These are phyloP conservation scores for Catunica adiposa DNA, from an alignment of 2,329 filamentous ascomycete genomes.

Conservation along the genomic window DNA sequence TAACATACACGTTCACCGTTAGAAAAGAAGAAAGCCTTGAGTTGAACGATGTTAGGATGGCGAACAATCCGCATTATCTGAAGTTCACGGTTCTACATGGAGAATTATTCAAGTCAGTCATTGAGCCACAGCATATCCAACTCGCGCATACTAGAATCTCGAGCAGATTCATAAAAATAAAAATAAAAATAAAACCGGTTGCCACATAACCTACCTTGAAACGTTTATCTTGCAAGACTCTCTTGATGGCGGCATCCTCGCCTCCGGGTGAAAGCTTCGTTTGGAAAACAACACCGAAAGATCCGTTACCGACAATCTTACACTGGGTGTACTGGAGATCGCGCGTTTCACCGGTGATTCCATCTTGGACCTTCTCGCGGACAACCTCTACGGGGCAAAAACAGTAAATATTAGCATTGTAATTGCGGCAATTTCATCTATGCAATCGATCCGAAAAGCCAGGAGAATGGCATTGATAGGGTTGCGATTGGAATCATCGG, in stretches of 20 bases:
- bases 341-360: slow-evolving; percentile 85
- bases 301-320: slow-evolving; percentile 98
- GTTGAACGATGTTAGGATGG: slow-evolving; percentile 95
- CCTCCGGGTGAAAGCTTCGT: slow-evolving; percentile 96
- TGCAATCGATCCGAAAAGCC: slow-evolving; percentile 11
- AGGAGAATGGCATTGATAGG: neutral
- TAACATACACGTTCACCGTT: slow-evolving; percentile 80
- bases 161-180: too few relatives aligned
- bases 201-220: slow-evolving; percentile 59
- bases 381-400: slow-evolving; percentile 57
- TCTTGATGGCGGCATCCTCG: slow-evolving; percentile 97
- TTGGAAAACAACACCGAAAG: slow-evolving; percentile 97
- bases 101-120: slow-evolving; percentile 1
- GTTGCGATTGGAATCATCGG: slow-evolving; percentile 1
- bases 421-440: slow-evolving; percentile 17
- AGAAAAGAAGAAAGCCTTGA: slow-evolving; percentile 99
- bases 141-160: too few relatives aligned
- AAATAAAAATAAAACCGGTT: neutral
- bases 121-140: too few relatives aligned
- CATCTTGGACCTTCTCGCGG: slow-evolving; percentile 97
- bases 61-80: slow-evolving; percentile 99
- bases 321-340: slow-evolving; percentile 98
- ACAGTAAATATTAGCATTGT: neutral
- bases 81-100: slow-evolving; percentile 79
- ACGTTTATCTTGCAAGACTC: slow-evolving; percentile 94